Evolutionary conservation across 2,329 filamentous ascomycete species (phyloP).

Genomic region (Curvularia hawaiiensis): DNA sequence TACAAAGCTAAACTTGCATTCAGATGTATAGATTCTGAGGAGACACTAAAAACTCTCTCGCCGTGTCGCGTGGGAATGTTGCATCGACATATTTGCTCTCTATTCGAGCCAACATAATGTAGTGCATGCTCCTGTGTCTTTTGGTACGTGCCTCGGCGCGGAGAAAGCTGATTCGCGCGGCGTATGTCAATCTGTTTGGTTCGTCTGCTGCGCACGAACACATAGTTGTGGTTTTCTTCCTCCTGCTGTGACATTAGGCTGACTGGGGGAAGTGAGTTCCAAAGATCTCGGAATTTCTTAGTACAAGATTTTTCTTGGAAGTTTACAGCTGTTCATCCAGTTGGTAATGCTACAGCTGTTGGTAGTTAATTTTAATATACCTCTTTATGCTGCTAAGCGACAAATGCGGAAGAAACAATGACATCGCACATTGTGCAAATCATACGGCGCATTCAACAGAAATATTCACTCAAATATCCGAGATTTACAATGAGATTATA

Average conservation of each 20-base stretch:
- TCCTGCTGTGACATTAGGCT: neutral
- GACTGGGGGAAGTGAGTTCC: neutral
- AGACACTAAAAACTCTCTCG: neutral
- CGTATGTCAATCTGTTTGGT: constrained; percentile 9
- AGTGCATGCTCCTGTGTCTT: neutral
- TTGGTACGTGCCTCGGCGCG: neutral
- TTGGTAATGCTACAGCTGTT: neutral
- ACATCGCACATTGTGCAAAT: neutral
- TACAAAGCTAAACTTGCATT: constrained; percentile 13
- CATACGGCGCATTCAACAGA: neutral
- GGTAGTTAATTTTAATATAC: neutral
- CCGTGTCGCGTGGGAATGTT: constrained; percentile 3
- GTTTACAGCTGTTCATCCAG: neutral
- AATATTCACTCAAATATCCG: neutral
- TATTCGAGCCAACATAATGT: constrained; percentile 10
- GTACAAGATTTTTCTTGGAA: neutral
- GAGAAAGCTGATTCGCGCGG: neutral
- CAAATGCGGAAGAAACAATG: neutral
- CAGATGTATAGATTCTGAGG: constrained; percentile 11
- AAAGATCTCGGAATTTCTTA: neutral
- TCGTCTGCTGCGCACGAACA: neutral
- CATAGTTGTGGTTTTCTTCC: neutral
- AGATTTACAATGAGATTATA: neutral
- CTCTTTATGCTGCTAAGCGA: neutral
- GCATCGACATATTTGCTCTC: constrained; percentile 13